Base-by-base conservation (phyloP, 352 stramenopile genomes). In the Elongisporangium undulatum region DNA sequence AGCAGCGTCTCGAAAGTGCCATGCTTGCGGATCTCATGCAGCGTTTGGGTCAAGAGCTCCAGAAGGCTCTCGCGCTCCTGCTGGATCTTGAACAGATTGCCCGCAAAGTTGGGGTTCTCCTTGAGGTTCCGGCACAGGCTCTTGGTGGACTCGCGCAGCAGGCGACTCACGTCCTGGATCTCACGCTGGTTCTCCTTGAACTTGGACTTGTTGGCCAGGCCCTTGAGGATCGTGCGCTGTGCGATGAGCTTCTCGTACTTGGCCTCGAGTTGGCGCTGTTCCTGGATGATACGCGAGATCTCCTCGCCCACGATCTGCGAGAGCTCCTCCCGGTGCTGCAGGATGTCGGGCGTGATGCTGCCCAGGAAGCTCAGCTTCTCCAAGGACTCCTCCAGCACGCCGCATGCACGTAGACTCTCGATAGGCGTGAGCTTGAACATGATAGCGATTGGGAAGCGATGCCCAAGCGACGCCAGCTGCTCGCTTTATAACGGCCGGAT, bases 121-220 rank as follows among this genome's bases (percentile, higher is more conserved):
- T 97, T 97, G 13, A 98, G 75, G 59, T 96, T 97, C 17, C 87
- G 77, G 60, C 89, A 97, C 26, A 98, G 66, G 51, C 88, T 96
- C 62, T 97, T 96, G 62, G 91, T 98, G 10, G 86, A 96, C 61
- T 97, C 89, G 29, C 89, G 79, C 51, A 98, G 68, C 29, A 89
- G 67, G 4, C 85, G 79, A 69, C 87, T 97, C 38, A 97, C 90
- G 49, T 97, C 91, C 63, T 97, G 82, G 58, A 98, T 97, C 65
- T 97, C 89, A 9, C 72, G 79, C 69, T 97, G 89, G 68, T 97
- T 96, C 53, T 97, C 82, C 51, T 97, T 97, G 64, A 97, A 97
- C 71, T 94, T 95, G 64, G 82, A 92, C 63, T 97, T 97, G 72
- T 97, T 97, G 12, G 85, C 77, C 3, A 97, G 69, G 17, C 92